Conservation (phyloP, 495 filamentous ascomycete species). For the Tuber calosporum region DNA sequence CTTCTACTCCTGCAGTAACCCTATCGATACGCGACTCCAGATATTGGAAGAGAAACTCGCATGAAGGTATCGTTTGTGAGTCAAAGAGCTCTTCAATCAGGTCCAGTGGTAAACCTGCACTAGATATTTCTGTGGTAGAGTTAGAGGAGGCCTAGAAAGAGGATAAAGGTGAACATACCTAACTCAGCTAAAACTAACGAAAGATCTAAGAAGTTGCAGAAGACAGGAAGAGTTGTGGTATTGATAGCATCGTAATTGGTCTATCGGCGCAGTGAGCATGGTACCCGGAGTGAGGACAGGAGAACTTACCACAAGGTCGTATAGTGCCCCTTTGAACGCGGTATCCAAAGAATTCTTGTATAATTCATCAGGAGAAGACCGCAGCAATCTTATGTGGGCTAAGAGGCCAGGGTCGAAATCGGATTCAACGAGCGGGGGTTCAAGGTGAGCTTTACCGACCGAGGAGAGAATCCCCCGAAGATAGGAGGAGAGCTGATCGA, state of each 20-base stretch:
- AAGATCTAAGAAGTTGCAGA: slow-evolving; percentile 92
- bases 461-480: slow-evolving; percentile 27
- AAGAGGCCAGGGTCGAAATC: slow-evolving; percentile 50
- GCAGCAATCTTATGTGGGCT: slow-evolving; percentile 42
- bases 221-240: slow-evolving; percentile 62
- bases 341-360: slow-evolving; percentile 36
- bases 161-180: slow-evolving; percentile 46
- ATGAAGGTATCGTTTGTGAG: slow-evolving; percentile 86
- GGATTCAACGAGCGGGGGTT: slow-evolving; percentile 65
- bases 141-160: slow-evolving; percentile 8
- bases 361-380: slow-evolving; percentile 34
- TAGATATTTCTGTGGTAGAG: slow-evolving; percentile 60
- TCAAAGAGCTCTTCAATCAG: slow-evolving; percentile 92
- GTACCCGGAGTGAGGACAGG: neutral
- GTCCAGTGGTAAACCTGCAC: slow-evolving; percentile 75
- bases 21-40: slow-evolving; percentile 84
- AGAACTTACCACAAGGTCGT: slow-evolving; percentile 39
- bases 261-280: slow-evolving; percentile 25
- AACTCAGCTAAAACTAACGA: slow-evolving; percentile 76
- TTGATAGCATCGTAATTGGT: slow-evolving; percentile 36
- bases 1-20: slow-evolving; percentile 58
- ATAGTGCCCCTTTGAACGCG: slow-evolving; percentile 36
- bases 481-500: slow-evolving; percentile 23
- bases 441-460: slow-evolving; percentile 46
- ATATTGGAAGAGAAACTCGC: slow-evolving; percentile 84